Conservation (phyloP, 164 flowering plant species). For the Nymphaea colorata region DNA sequence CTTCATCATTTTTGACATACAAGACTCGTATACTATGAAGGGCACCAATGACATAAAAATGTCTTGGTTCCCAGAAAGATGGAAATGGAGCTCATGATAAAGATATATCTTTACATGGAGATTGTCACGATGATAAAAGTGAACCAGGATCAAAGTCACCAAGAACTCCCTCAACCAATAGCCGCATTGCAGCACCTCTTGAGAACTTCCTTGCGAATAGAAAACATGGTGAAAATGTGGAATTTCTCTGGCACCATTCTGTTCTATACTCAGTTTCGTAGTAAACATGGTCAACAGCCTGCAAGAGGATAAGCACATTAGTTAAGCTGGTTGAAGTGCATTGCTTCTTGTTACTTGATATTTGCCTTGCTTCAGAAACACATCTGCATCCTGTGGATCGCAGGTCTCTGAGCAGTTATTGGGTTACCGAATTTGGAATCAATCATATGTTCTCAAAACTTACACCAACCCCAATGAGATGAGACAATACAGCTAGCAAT, state of each 20-base stretch:
- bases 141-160: constrained; percentile 24
- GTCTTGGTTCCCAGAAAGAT: not conserved
- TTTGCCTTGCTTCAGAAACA: too few relatives aligned
- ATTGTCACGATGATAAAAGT: constrained; percentile 5
- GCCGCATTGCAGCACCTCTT: constrained; percentile 75
- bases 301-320: constrained; percentile 5
- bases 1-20: too few relatives aligned
- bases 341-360: too few relatives aligned
- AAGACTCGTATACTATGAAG: not conserved
- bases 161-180: constrained; percentile 51
- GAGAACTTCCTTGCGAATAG: constrained; percentile 89
- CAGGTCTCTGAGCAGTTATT: too few relatives aligned
- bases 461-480: too few relatives aligned
- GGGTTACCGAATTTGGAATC: too few relatives aligned
- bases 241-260: constrained; percentile 69
- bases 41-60: not conserved
- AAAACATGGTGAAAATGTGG: constrained; percentile 56
- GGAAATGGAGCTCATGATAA: not conserved
- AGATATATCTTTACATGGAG: not conserved
- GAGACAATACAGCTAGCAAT: too few relatives aligned
- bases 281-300: constrained; percentile 71
- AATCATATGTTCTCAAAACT: too few relatives aligned
- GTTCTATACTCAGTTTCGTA: constrained; percentile 73
- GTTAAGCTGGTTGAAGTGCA: too few relatives aligned
- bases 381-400: too few relatives aligned